Evolutionary conservation across 441 rosid genomes (phyloP).

Genomic region (Brassica hybrid): DNA sequence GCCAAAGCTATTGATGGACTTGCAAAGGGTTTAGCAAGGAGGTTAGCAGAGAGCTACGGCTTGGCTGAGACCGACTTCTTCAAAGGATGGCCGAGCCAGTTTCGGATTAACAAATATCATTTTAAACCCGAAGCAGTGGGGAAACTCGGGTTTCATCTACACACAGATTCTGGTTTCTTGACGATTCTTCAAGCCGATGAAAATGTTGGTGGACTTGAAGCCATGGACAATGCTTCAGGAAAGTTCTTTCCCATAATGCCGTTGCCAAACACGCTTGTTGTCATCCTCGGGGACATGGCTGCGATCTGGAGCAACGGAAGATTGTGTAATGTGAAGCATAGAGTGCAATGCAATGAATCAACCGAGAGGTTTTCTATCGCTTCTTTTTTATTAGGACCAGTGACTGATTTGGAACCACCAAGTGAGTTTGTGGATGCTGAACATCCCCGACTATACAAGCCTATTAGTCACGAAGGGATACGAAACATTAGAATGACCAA

Average conservation of each 20-base stretch:
- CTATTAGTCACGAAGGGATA: conserved; percentile 34
- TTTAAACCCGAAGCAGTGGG: not conserved
- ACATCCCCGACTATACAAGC: conserved; percentile 9
- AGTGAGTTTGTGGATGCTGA: conserved; percentile 48
- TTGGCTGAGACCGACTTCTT: not conserved
- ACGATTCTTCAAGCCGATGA: conserved; percentile 85
- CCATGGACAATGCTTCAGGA: not conserved
- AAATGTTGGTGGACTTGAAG: conserved; percentile 26
- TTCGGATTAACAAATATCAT: conserved; percentile 50
- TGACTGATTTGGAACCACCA: conserved; percentile 53
- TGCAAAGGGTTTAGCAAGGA: conserved; percentile 1
- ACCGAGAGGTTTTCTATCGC: conserved; percentile 60
- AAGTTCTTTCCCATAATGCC: not conserved
- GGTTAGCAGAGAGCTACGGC: not conserved
- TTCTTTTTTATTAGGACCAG: conserved; percentile 63
- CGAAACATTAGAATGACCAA: not conserved
- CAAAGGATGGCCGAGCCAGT: conserved; percentile 8
- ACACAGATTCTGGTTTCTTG: conserved; percentile 75
- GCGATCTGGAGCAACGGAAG: conserved; percentile 36
- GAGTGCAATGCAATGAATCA: conserved; percentile 35
- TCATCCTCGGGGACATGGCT: conserved; percentile 10
- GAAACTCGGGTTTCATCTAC: conserved; percentile 47
- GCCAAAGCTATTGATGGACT: conserved; percentile 55
- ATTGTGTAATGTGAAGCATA: not conserved
- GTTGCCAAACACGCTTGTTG: not conserved